Evolutionary conservation across 192 early-diverging fungal species (phyloP).

Genomic region (Coemansia sp.): DNA sequence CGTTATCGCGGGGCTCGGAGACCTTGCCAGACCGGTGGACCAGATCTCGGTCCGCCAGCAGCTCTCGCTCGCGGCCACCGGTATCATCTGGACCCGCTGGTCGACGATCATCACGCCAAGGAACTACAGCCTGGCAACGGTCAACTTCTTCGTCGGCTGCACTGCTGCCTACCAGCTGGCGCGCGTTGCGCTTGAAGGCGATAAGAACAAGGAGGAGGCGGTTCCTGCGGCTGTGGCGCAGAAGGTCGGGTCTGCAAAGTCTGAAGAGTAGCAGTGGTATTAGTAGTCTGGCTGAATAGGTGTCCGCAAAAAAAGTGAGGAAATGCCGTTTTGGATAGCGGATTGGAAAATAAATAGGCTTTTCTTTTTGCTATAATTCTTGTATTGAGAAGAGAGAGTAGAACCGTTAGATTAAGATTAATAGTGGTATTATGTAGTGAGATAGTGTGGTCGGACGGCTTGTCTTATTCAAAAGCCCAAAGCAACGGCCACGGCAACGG

Average conservation of each 20-base stretch:
- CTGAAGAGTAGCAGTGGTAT: background rate
- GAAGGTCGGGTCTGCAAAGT: background rate
- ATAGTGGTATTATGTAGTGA: too few relatives aligned
- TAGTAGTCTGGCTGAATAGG: background rate
- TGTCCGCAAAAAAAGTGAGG: too few relatives aligned
- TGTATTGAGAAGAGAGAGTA: too few relatives aligned
- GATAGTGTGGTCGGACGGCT: too few relatives aligned
- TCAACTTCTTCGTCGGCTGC: conserved; percentile 91
- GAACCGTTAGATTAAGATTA: too few relatives aligned
- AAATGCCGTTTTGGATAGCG: too few relatives aligned
- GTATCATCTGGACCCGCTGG: conserved; percentile 97
- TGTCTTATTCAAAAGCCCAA: background rate
- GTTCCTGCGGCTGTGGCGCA: background rate
- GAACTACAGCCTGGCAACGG: conserved; percentile 86
- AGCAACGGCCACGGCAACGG: background rate
- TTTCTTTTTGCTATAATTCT: too few relatives aligned
- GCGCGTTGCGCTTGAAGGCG: conserved; percentile 73
- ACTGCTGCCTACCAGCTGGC: conserved; percentile 86
- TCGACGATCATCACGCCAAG: conserved; percentile 90
- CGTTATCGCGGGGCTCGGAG: conserved; percentile 90
- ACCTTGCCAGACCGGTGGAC: conserved; percentile 86
- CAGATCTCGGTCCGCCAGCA: conserved; percentile 85
- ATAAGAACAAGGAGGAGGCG: background rate
- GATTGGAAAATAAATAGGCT: too few relatives aligned
- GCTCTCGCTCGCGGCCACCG: conserved; percentile 86